These are phyloP conservation scores for Rhizophagus clarus DNA, from an alignment of 192 early-diverging fungal genomes.

Conservation along the genomic window DNA sequence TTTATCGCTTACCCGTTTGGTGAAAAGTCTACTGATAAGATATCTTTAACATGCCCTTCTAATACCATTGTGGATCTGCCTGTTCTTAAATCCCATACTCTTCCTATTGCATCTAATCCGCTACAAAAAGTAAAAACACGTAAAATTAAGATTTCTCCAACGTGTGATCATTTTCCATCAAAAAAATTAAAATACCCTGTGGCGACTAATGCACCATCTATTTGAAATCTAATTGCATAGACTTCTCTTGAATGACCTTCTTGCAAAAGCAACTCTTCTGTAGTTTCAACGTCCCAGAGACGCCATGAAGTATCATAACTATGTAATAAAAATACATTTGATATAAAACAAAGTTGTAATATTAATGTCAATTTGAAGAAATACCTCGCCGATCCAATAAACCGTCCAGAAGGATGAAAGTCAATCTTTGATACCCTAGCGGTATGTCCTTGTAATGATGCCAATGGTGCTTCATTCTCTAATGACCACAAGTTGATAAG, in stretches of 20 bases:
- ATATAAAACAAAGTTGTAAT: conserved; percentile 20
- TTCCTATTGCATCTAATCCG: conserved; percentile 90
- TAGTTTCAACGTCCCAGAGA: conserved; percentile 88
- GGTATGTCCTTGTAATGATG: conserved; percentile 77
- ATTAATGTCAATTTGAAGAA: neutral
- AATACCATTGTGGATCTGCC: conserved; percentile 87
- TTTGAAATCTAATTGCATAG: conserved; percentile 89
- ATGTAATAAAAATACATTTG: neutral
- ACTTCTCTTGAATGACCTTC: conserved; percentile 95
- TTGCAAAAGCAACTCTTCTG: conserved; percentile 81
- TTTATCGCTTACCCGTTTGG: conserved; percentile 70
- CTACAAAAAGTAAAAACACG: conserved; percentile 35
- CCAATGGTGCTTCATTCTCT: conserved; percentile 75
- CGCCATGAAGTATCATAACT: conserved; percentile 92
- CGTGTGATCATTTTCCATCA: too few relatives aligned
- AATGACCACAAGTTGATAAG: conserved; percentile 83
- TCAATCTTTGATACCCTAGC: conserved; percentile 82
- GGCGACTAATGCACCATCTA: conserved; percentile 87
- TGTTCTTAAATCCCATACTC: conserved; percentile 95
- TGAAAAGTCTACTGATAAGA: conserved; percentile 86
- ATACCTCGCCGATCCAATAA: conserved; percentile 67
- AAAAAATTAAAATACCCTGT: conserved; percentile 62
- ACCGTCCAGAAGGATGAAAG: conserved; percentile 89
- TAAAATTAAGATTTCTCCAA: too few relatives aligned
- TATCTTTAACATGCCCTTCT: conserved; percentile 90